Percentiles rank a stretch among this genome's conserved stretches.
Evolutionary conservation across 345 rosid genomes (phyloP).

Genomic region (Ceriops decandra): DNA sequence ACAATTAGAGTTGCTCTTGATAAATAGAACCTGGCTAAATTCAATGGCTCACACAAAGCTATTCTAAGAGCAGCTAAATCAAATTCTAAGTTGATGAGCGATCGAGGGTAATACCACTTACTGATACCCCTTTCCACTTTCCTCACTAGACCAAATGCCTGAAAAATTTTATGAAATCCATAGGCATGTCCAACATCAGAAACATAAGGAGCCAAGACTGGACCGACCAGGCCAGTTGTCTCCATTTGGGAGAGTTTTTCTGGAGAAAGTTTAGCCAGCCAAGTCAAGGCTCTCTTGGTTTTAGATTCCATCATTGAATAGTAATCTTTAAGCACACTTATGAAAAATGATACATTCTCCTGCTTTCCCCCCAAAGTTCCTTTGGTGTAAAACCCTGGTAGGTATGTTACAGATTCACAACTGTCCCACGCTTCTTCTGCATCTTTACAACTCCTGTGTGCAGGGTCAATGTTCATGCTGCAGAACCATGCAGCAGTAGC

Average conservation of each 20-base stretch:
- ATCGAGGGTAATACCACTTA: slow-evolving; percentile 74
- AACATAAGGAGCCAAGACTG: slow-evolving; percentile 42
- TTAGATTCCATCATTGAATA: slow-evolving; percentile 43
- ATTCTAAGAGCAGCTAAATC: slow-evolving; percentile 77
- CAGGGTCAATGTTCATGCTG: slow-evolving; percentile 75
- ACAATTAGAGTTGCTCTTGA: slow-evolving; percentile 87
- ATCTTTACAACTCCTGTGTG: slow-evolving; percentile 59
- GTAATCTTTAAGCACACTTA: slow-evolving; percentile 65
- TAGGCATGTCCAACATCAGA: slow-evolving; percentile 33
- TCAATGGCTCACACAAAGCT: slow-evolving; percentile 74
- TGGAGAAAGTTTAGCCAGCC: slow-evolving; percentile 69
- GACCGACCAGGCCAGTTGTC: slow-evolving; percentile 71
- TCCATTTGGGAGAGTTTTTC: slow-evolving; percentile 79
- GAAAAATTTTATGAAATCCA: slow-evolving; percentile 59
- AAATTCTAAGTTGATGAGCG: slow-evolving; percentile 72
- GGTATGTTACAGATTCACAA: slow-evolving; percentile 46
- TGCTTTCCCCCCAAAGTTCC: slow-evolving; percentile 54
- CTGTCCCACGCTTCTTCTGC: slow-evolving; percentile 79
- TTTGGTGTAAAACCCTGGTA: slow-evolving; percentile 72
- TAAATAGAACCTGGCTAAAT: slow-evolving; percentile 70
- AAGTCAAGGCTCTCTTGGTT: slow-evolving; percentile 63
- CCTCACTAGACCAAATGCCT: slow-evolving; percentile 73
- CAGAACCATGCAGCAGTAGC: slow-evolving; percentile 78
- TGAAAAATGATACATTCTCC: slow-evolving; percentile 71
- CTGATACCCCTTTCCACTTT: slow-evolving; percentile 55